phyloP scores from a whole-genome alignment of 2,329 filamentous ascomycete genomes.

The Ophiosphaerella narmari region DNA sequence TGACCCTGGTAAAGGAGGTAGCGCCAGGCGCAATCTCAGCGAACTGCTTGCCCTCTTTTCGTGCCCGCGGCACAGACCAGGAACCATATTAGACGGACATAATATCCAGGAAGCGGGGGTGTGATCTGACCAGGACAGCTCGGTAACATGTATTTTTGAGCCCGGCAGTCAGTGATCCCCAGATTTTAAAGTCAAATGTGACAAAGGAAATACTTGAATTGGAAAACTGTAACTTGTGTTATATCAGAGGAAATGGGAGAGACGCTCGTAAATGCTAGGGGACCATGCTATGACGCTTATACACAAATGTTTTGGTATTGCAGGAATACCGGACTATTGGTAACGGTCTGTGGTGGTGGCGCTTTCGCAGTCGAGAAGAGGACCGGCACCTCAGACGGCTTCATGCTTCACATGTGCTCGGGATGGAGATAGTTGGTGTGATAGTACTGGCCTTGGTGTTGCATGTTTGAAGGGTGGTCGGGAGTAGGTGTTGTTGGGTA shows the following conservation, averaged over 20 bases:
- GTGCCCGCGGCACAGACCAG: slow-evolving; percentile 22
- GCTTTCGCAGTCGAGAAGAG: slow-evolving; percentile 21
- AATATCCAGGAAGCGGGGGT: slow-evolving; percentile 30
- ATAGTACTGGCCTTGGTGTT: slow-evolving; percentile 42
- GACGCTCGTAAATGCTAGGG: slow-evolving; percentile 46
- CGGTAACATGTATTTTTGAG: slow-evolving; percentile 14
- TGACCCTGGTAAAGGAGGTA: slow-evolving; percentile 12
- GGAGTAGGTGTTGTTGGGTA: slow-evolving; percentile 47
- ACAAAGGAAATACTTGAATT: slow-evolving; percentile 45
- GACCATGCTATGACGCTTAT: slow-evolving; percentile 48
- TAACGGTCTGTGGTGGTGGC: slow-evolving; percentile 15
- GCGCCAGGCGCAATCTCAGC: slow-evolving; percentile 43
- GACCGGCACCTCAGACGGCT: slow-evolving; percentile 15
- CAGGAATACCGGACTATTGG: slow-evolving; percentile 21
- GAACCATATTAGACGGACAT: slow-evolving; percentile 41
- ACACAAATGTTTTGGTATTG: slow-evolving; percentile 46
- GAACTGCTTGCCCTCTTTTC: slow-evolving; percentile 30
- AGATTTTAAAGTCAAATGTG: slow-evolving; percentile 32
- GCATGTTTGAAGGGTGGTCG: slow-evolving; percentile 34
- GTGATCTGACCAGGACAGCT: slow-evolving; percentile 18
- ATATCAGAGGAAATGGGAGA: slow-evolving; percentile 40
- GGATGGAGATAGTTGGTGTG: slow-evolving; percentile 42
- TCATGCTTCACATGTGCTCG: slow-evolving; percentile 38
- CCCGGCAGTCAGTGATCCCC: slow-evolving; percentile 22
- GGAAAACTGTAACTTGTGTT: slow-evolving; percentile 34